Conservation (phyloP, 2,329 filamentous ascomycete genomes). For the Colletotrichum sp. region DNA sequence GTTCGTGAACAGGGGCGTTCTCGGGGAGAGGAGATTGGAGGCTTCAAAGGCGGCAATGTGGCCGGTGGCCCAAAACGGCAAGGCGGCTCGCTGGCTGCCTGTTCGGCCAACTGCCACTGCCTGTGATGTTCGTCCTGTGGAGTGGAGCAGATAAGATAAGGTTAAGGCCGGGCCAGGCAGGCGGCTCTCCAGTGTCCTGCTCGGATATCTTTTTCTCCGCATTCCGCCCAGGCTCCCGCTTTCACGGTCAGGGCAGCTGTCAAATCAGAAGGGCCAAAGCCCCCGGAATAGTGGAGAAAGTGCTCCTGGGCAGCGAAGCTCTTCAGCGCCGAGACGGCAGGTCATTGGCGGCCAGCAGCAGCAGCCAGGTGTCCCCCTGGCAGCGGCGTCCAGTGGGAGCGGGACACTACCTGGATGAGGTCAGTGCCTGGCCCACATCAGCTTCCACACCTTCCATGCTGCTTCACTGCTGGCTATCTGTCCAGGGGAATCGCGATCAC, state of each 20-base stretch:
- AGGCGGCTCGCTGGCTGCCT: not conserved
- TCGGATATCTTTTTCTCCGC: constrained; percentile 16
- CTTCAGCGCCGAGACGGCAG: constrained; percentile 3
- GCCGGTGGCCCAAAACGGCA: not conserved
- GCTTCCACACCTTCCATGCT: constrained; percentile 8
- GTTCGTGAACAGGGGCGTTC: not conserved
- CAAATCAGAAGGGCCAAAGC: not conserved
- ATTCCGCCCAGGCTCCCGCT: not conserved
- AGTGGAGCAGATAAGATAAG: constrained; percentile 8
- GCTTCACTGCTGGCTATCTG: not conserved
- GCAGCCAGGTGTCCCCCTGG: constrained; percentile 4
- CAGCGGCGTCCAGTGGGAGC: not conserved
- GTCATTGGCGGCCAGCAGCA: not conserved
- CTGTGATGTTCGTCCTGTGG: not conserved
- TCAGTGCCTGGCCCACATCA: constrained; percentile 20
- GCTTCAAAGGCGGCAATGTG: not conserved
- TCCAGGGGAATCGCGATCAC: constrained; percentile 16
- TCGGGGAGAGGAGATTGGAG: not conserved
- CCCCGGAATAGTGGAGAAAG: not conserved
- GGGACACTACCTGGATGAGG: constrained; percentile 16
- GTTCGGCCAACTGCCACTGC: not conserved
- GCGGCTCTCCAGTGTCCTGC: not conserved
- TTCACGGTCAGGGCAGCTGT: no score
- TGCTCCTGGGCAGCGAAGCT: not conserved
- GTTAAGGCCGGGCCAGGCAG: not conserved